Base-by-base conservation (phyloP, 2,329 filamentous ascomycete genomes). In the Fusarium sp. region DNA sequence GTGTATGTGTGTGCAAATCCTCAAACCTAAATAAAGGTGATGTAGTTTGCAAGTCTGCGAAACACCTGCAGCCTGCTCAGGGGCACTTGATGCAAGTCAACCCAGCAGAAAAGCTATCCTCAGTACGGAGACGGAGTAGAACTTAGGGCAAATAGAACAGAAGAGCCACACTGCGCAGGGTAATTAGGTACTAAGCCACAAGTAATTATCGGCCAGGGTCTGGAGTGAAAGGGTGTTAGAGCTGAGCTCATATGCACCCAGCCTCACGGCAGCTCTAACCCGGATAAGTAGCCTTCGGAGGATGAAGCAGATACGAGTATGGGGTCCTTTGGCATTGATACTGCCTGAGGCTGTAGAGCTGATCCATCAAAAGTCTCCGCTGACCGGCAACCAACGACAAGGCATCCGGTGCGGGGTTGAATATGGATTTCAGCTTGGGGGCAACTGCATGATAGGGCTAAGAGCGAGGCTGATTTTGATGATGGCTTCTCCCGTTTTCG, bases 381-480 rank as follows among this genome's bases (percentile, higher is more conserved):
- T 34, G 15, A 46, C 7, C 31, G 13, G 18, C 57, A 37, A 8
- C 47, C 46, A 50, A 50, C 37, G 16, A 50, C 44, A 58, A 58
- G 44, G 55, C 44, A 60, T 13, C 28, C 27, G 28, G 16, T 43
- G 55, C 55, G 46, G 55, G 47, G 56, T 44, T 16, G 30, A 52
- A n/a, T 13, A 40, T 31, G 27, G 9, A 39, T 39, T 34, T 6
- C 40, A 37, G 16, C 30, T 40, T 28, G 46, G 39, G 37, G 46
- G n/a, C 7, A 48, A 40, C 46, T 40, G 36, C 48, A 7, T 11
- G 37, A 27, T 40, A 57, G 50, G 64, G 68, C 56, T 69, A 23
- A 53, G 27, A 62, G 41, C 52, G 54, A 69, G 68, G 68, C 64
- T 50, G 52, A 62, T 59, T 69, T 43, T 55, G 48, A 31, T 23